These are phyloP conservation scores for Trichoderma sp. DNA, from an alignment of 2,329 filamentous ascomycete genomes.

Conservation along the genomic window DNA sequence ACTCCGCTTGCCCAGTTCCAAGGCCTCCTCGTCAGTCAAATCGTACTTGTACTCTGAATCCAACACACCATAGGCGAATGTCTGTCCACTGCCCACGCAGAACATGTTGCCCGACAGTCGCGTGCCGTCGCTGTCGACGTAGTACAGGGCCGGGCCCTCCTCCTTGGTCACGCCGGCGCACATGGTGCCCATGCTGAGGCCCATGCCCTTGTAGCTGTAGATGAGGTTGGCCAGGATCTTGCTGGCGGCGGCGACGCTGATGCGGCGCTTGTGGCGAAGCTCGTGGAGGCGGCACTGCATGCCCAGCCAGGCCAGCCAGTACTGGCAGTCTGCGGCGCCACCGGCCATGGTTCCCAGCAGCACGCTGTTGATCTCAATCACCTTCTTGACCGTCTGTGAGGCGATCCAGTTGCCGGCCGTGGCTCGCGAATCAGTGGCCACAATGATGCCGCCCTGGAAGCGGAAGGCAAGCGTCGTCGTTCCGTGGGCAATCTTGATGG, in stretches of 20 bases:
- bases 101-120: conserved; percentile 92
- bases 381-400: conserved; percentile 99
- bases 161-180: conserved; percentile 94
- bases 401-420: conserved; percentile 99
- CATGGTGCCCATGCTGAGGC: conserved; percentile 99
- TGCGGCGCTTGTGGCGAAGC: conserved; percentile 97
- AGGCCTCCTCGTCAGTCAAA: conserved; percentile 79
- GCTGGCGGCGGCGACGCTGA: conserved; percentile 93
- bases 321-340: conserved; percentile 98
- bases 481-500: conserved; percentile 99
- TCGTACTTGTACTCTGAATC: conserved; percentile 96
- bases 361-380: conserved; percentile 96
- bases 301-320: conserved; percentile 98
- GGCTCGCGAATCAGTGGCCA: conserved; percentile 95
- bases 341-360: conserved; percentile 97
- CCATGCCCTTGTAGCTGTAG: conserved; percentile 99
- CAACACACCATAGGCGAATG: conserved; percentile 96
- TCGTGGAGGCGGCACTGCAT: conserved; percentile 99
- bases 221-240: conserved; percentile 99
- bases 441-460: conserved; percentile 97
- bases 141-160: conserved; percentile 97
- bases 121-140: conserved; percentile 94
- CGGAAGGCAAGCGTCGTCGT: conserved; percentile 97
- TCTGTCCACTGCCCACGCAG: conserved; percentile 97
- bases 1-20: conserved; percentile 87